phyloP scores from a whole-genome alignment of 2,329 filamentous ascomycete genomes.

The Penicillium sp. region DNA sequence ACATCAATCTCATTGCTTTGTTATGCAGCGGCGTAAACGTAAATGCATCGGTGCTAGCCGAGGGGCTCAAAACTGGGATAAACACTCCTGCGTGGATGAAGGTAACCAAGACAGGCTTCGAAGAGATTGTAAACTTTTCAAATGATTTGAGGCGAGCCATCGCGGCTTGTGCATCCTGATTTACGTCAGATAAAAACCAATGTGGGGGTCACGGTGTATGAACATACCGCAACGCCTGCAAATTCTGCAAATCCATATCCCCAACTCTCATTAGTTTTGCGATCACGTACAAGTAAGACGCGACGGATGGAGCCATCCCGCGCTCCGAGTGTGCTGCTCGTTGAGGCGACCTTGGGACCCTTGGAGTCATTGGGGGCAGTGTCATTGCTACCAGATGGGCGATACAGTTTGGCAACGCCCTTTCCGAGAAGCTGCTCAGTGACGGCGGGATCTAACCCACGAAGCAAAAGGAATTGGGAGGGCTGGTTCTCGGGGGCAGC shows the following conservation, averaged over 20 bases:
- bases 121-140: slow-evolving; percentile 76
- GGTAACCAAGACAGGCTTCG: slow-evolving; percentile 68
- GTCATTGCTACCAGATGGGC: slow-evolving; percentile 45
- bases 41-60: slow-evolving; percentile 59
- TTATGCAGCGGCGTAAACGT: slow-evolving; percentile 73
- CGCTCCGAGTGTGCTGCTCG: slow-evolving; percentile 67
- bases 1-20: slow-evolving; percentile 66
- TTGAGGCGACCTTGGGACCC: slow-evolving; percentile 55
- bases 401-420: slow-evolving; percentile 73
- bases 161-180: slow-evolving; percentile 69
- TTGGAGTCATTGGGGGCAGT: slow-evolving; percentile 43
- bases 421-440: slow-evolving; percentile 72
- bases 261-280: slow-evolving; percentile 70
- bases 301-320: slow-evolving; percentile 73
- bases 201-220: slow-evolving; percentile 2
- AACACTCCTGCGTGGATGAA: slow-evolving; percentile 87
- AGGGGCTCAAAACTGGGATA: slow-evolving; percentile 67
- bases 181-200: neutral
- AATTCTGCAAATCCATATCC: slow-evolving; percentile 86
- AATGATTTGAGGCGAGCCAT: slow-evolving; percentile 70
- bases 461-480: slow-evolving; percentile 75
- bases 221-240: slow-evolving; percentile 61
- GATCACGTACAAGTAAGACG: slow-evolving; percentile 74
- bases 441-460: slow-evolving; percentile 69
- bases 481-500: slow-evolving; percentile 58